Percentiles rank a stretch among this genome's conserved stretches.
phyloP scores from a whole-genome alignment of 2,329 filamentous ascomycete species.

The Dactylellina sp. region DNA sequence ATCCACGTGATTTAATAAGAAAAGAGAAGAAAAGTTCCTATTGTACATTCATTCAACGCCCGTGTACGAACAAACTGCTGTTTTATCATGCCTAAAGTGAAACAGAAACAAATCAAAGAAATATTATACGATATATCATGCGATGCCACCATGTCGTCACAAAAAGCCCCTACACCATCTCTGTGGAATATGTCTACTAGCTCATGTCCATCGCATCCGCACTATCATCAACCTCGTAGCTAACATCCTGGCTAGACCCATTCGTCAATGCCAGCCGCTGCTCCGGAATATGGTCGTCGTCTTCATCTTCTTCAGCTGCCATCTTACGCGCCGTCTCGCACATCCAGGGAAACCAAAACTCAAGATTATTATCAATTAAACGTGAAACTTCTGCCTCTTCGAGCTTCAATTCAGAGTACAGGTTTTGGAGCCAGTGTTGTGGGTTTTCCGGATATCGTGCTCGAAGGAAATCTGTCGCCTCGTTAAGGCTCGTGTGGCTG shows the following conservation, averaged over 20 bases:
- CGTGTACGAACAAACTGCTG: conserved; percentile 27
- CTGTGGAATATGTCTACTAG: conserved; percentile 5
- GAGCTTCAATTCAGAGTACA: conserved; percentile 35
- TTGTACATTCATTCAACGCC: conserved; percentile 27
- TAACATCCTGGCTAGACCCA: conserved; percentile 59
- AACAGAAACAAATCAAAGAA: conserved; percentile 12
- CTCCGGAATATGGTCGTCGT: neutral
- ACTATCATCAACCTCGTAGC: conserved; percentile 62
- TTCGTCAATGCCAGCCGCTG: conserved; percentile 32
- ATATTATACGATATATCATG: conserved; percentile 12
- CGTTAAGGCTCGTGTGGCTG: conserved; percentile 9
- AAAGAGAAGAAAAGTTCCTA: conserved; percentile 1
- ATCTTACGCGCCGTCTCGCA: conserved; percentile 46
- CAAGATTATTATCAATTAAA: conserved; percentile 48
- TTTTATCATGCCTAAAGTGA: conserved; percentile 14
- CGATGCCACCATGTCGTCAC: neutral
- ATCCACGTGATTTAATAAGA: neutral
- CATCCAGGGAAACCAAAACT: conserved; percentile 57
- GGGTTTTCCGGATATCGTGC: conserved; percentile 30
- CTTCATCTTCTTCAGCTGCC: conserved; percentile 47
- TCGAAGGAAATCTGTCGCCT: conserved; percentile 29
- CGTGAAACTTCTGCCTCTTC: conserved; percentile 24
- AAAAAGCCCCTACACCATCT: neutral
- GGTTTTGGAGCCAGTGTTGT: conserved; percentile 34
- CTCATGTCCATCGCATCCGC: conserved; percentile 59